These are phyloP conservation scores for Nitzschia sp. DNA, from an alignment of 108 stramenopile genomes.

Conservation along the genomic window DNA sequence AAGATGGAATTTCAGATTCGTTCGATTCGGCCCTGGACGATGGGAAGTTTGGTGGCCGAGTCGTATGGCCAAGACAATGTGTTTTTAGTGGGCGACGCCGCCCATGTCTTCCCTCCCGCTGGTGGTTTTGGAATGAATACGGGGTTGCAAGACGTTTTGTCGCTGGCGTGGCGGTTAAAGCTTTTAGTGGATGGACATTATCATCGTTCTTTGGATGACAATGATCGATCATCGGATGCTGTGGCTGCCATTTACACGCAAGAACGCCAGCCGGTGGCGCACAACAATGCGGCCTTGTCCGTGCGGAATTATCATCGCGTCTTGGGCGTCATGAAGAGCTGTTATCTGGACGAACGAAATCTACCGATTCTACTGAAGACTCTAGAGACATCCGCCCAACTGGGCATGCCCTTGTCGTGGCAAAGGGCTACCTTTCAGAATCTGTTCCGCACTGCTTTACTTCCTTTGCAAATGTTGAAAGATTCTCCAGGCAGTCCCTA, in stretches of 20 bases:
- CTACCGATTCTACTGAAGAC: constrained; percentile 54
- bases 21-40: constrained; percentile 89
- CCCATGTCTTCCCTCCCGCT: constrained; percentile 95
- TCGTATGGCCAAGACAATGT: constrained; percentile 48
- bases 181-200: constrained; percentile 9
- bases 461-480: constrained; percentile 53
- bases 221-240: not conserved
- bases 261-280: constrained; percentile 83
- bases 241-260: constrained; percentile 48
- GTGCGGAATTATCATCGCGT: constrained; percentile 88
- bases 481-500: constrained; percentile 33
- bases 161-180: constrained; percentile 90
- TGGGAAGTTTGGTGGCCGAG: constrained; percentile 81
- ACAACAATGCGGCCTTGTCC: constrained; percentile 83
- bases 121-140: constrained; percentile 98
- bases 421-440: constrained; percentile 57
- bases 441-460: constrained; percentile 57
- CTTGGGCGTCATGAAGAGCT: constrained; percentile 66
- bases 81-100: constrained; percentile 89
- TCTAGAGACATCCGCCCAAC: constrained; percentile 40
- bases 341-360: constrained; percentile 76
- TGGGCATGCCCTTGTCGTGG: constrained; percentile 47
- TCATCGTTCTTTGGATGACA: not conserved
- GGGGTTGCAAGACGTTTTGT: constrained; percentile 90
- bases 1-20: constrained; percentile 48